These are phyloP conservation scores for Apiotrichum akiyoshidainum DNA, from an alignment of 1,284 basidiomycete genomes.

Conservation along the genomic window DNA sequence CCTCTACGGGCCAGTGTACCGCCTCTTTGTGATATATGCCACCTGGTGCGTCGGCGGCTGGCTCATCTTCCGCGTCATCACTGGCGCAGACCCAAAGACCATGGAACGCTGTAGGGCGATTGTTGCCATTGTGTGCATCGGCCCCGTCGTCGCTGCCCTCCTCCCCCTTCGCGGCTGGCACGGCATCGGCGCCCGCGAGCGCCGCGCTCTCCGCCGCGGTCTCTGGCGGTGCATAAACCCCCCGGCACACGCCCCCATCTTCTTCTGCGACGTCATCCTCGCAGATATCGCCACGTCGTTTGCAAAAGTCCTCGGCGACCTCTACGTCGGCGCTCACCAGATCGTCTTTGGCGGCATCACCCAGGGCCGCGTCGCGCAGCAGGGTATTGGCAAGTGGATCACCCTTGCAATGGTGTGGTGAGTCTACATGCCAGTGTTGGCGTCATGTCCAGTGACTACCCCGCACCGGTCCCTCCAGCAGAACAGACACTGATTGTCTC, in stretches of 20 bases:
- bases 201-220: conserved; percentile 71
- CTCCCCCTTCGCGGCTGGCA: conserved; percentile 61
- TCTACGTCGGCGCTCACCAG: conserved; percentile 79
- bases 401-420: conserved; percentile 83
- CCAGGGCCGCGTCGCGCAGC: conserved; percentile 60
- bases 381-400: conserved; percentile 67
- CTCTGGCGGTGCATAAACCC: conserved; percentile 69
- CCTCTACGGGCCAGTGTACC: conserved; percentile 65
- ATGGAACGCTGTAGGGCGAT: conserved; percentile 74
- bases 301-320: conserved; percentile 91
- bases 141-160: conserved; percentile 59
- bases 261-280: conserved; percentile 88
- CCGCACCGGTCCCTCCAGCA: no score
- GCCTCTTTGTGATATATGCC: conserved; percentile 61
- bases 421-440: conserved; percentile 32
- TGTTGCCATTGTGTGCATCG: conserved; percentile 65
- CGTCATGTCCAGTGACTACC: no score
- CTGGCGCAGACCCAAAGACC: conserved; percentile 57
- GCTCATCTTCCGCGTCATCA: conserved; percentile 62
- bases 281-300: conserved; percentile 96
- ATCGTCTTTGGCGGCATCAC: conserved; percentile 69
- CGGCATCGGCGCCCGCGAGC: conserved; percentile 61
- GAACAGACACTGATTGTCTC: conserved; percentile 1
- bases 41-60: conserved; percentile 63
- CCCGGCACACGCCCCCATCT: conserved; percentile 61